Conservation (phyloP, 1,284 basidiomycete species). For the Cryptococcus maquisensis region DNA sequence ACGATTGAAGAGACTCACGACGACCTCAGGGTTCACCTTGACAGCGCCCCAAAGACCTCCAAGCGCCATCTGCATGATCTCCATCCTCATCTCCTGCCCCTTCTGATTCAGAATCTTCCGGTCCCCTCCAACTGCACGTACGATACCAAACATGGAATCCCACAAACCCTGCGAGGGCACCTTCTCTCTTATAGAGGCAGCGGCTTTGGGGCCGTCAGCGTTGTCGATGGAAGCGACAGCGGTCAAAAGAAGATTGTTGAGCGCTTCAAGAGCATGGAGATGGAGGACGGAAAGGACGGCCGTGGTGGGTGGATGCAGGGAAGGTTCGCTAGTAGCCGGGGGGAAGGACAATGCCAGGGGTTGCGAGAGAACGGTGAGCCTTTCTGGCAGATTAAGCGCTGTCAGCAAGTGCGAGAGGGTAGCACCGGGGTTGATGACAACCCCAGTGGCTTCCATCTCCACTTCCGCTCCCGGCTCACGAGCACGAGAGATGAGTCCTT, state of each 20-base stretch:
- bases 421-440: constrained; percentile 24
- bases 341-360: constrained; percentile 75
- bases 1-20: constrained; percentile 22
- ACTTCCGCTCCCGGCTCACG: constrained; percentile 31
- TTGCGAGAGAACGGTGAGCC: constrained; percentile 63
- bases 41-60: constrained; percentile 50
- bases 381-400: constrained; percentile 47
- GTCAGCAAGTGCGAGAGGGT: constrained; percentile 51
- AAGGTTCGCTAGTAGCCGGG: constrained; percentile 59
- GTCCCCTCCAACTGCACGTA: constrained; percentile 51
- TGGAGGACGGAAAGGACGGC: constrained; percentile 76
- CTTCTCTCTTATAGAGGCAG: constrained; percentile 43
- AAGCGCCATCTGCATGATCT: constrained; percentile 45
- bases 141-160: constrained; percentile 70
- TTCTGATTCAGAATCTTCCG: constrained; percentile 29
- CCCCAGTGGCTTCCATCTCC: constrained; percentile 19
- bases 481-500: constrained; percentile 44
- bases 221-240: constrained; percentile 53
- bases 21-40: constrained; percentile 30
- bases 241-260: constrained; percentile 84
- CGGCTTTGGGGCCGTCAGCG: constrained; percentile 3
- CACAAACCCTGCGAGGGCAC: constrained; percentile 59
- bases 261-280: constrained; percentile 76
- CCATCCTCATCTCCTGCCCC: constrained; percentile 47
- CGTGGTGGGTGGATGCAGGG: constrained; percentile 76